Conservation (phyloP, 2,329 filamentous ascomycete genomes). For the Trichoderma endophyticum region DNA sequence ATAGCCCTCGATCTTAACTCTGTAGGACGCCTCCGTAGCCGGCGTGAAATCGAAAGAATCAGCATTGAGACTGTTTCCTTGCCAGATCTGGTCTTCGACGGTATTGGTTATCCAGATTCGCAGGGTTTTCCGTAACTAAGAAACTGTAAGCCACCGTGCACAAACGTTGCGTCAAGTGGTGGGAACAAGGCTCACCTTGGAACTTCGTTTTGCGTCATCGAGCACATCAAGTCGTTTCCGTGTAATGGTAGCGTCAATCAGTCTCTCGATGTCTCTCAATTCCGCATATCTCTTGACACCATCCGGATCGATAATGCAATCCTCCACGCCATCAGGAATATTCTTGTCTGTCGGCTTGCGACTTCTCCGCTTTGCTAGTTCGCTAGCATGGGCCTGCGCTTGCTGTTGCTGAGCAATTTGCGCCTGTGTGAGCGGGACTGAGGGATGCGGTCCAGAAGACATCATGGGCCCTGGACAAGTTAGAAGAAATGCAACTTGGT, state of each 20-base stretch:
- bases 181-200: not conserved
- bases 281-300: conserved; percentile 78
- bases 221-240: conserved; percentile 89
- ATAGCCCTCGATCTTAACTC: conserved; percentile 87
- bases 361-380: conserved; percentile 74
- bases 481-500: conserved; percentile 16
- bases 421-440: conserved; percentile 51
- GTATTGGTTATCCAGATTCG: conserved; percentile 95
- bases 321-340: conserved; percentile 84
- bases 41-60: conserved; percentile 80
- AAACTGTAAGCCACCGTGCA: conserved; percentile 12
- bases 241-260: conserved; percentile 88
- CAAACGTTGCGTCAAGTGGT: not conserved
- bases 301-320: conserved; percentile 72
- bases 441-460: conserved; percentile 50
- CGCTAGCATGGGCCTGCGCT: conserved; percentile 52
- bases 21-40: conserved; percentile 74
- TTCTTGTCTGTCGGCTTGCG: conserved; percentile 93
- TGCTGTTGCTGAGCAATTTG: conserved; percentile 53
- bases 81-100: conserved; percentile 91
- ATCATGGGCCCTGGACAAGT: conserved; percentile 51
- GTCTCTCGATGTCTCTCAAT: conserved; percentile 81
- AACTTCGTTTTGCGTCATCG: conserved; percentile 59
- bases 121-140: conserved; percentile 73
- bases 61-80: conserved; percentile 64